Evolutionary conservation across 768 basidiomycete genomes (phyloP).

Genomic region (Macrolepiota fuliginosa): DNA sequence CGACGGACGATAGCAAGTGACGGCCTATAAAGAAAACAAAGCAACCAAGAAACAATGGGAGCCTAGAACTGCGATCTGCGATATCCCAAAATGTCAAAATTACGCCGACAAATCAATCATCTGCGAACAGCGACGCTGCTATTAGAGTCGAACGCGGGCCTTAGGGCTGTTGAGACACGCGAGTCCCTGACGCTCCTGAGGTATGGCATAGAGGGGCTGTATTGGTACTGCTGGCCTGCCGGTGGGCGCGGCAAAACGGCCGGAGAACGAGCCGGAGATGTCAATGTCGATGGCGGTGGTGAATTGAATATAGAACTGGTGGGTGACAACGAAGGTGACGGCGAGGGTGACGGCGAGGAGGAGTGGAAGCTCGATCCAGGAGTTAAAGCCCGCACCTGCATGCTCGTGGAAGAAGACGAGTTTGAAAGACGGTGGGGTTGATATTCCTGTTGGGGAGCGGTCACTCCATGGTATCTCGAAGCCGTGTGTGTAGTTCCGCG

Average conservation of each 20-base stretch:
- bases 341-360: constrained; percentile 19
- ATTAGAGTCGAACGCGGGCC: constrained; percentile 27
- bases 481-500: neutral
- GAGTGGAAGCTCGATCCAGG: constrained; percentile 19
- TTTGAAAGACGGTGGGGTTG: neutral
- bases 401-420: constrained; percentile 7
- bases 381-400: constrained; percentile 10
- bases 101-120: neutral
- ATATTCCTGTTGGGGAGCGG: constrained; percentile 4
- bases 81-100: neutral
- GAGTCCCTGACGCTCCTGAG: constrained; percentile 27
- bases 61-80: neutral
- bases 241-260: constrained; percentile 1
- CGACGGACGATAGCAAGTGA: neutral
- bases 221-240: constrained; percentile 14
- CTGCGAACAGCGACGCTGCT: neutral
- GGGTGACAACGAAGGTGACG: constrained; percentile 18
- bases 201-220: constrained; percentile 30
- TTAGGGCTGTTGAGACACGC: constrained; percentile 32
- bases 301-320: neutral
- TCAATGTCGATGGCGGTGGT: constrained; percentile 6
- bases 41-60: neutral
- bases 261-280: constrained; percentile 11
- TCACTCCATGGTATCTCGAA: constrained; percentile 9
- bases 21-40: neutral